Conservation (phyloP, 352 stramenopile species). For the Salisapilia sapeloensis region DNA sequence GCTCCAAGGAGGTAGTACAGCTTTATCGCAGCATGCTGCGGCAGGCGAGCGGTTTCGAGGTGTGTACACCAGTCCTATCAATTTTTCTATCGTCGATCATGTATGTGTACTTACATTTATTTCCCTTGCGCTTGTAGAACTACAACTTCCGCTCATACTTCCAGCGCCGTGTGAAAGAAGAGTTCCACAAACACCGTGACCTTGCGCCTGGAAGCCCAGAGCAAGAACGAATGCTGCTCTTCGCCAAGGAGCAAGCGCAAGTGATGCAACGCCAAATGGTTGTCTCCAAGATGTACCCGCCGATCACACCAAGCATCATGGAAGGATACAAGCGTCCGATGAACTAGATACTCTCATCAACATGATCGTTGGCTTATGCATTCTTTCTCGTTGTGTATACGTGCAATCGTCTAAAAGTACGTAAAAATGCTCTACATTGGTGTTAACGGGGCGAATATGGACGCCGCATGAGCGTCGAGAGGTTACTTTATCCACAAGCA, state of each 20-base stretch:
- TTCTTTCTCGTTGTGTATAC: no score
- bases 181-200: conserved; percentile 52
- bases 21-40: conserved; percentile 45
- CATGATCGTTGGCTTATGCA: no score
- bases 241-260: conserved; percentile 24
- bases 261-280: conserved; percentile 42
- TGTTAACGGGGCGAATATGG: no score
- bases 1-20: conserved; percentile 21
- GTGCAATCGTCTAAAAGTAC: no score
- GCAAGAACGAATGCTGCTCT: conserved; percentile 24
- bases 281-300: conserved; percentile 53
- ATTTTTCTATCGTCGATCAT: conserved; percentile 1
- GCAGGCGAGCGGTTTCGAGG: conserved; percentile 29
- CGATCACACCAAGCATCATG: conserved; percentile 47
- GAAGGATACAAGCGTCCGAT: no score
- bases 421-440: no score
- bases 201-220: conserved; percentile 22
- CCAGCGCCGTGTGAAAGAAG: conserved; percentile 38
- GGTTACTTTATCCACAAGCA: no score
- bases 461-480: no score
- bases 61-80: conserved; percentile 4
- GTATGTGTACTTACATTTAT: conserved; percentile 3
- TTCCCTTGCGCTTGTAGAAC: conserved; percentile 10
- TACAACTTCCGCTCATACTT: conserved; percentile 68
- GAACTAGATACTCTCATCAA: no score